Conservation (phyloP, 202 grass and related monocot genomes). For the Tripidium arundinaceum region DNA sequence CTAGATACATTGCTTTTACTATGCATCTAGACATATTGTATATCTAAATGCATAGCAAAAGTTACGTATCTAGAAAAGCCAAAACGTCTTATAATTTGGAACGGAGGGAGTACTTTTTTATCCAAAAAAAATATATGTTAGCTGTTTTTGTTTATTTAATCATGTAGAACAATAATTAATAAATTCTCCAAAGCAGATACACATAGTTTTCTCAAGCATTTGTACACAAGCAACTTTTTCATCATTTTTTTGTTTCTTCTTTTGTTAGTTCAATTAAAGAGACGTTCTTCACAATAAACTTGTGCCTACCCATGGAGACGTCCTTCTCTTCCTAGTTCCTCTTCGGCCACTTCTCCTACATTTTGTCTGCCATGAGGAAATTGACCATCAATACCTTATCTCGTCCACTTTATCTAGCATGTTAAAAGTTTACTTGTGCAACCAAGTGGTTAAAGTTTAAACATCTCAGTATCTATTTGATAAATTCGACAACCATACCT, state of each 20-base stretch:
- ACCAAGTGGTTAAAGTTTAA: neutral
- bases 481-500: neutral
- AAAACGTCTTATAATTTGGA: too few species aligned
- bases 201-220: neutral
- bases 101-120: too few species aligned
- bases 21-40: too few species aligned
- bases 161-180: neutral
- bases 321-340: constrained; percentile 1
- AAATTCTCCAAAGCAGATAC: neutral
- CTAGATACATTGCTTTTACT: too few species aligned
- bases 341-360: neutral
- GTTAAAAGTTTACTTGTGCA: neutral
- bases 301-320: neutral
- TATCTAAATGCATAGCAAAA: too few species aligned
- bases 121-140: neutral
- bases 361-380: neutral
- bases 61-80: too few species aligned
- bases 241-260: neutral
- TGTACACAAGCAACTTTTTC: neutral
- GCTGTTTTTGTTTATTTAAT: neutral
- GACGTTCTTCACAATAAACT: neutral
- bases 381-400: neutral
- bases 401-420: neutral
- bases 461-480: neutral
- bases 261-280: neutral